These are phyloP conservation scores for Elymus sibiricus DNA, from an alignment of 176 grass and related monocot genomes.

Conservation along the genomic window DNA sequence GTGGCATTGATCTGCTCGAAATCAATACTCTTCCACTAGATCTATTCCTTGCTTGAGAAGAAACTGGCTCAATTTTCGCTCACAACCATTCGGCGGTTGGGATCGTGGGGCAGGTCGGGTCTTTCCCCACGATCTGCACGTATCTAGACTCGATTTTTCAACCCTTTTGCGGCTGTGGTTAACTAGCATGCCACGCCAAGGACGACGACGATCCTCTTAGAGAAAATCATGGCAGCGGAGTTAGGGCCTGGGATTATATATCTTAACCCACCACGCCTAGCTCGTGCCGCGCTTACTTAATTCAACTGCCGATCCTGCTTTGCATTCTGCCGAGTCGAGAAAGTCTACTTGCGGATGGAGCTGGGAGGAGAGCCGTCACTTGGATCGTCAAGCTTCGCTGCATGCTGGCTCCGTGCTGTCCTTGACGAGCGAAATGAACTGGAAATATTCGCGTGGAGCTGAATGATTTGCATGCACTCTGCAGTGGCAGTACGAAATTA, in stretches of 20 bases:
- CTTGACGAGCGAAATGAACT: conserved; percentile 14
- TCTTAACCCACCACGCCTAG: conserved; percentile 18
- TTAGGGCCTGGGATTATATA: neutral
- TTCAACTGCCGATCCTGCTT: neutral
- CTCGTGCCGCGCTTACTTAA: conserved; percentile 5
- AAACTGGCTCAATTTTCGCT: neutral
- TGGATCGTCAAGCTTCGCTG: neutral
- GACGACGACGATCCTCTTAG: conserved; percentile 10
- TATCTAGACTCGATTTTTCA: conserved; percentile 36
- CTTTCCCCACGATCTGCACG: neutral
- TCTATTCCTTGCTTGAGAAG: conserved; percentile 1
- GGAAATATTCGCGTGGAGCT: conserved; percentile 32
- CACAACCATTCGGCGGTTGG: conserved; percentile 32
- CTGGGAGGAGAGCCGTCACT: neutral
- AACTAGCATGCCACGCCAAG: conserved; percentile 20
- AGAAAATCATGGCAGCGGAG: neutral
- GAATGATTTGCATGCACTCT: neutral
- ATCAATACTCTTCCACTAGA: conserved; percentile 25
- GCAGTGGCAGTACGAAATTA: neutral
- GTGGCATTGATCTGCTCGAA: conserved; percentile 7
- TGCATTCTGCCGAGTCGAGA: neutral
- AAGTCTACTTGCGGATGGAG: conserved; percentile 11
- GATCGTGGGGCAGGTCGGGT: conserved; percentile 31
- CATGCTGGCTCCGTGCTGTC: conserved; percentile 27
- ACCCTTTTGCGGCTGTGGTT: conserved; percentile 18